A percentile compares a stretch with the other conserved stretches of the same genome.
These are phyloP conservation scores for Pelargonium nanum DNA, from an alignment of 345 rosid genomes.

Conservation along the genomic window DNA sequence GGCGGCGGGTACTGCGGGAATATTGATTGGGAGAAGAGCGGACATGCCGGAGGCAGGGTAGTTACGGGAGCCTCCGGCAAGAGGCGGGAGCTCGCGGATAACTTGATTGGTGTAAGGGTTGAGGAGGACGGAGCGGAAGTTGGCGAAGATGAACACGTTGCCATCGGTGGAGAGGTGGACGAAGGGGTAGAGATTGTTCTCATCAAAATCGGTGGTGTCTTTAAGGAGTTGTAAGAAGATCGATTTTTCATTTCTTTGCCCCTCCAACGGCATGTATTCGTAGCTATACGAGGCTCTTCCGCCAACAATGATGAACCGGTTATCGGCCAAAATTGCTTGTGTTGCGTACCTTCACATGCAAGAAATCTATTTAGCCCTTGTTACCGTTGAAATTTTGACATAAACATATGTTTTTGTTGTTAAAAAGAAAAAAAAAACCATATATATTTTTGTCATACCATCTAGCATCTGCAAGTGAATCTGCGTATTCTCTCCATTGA, in stretches of 20 bases:
- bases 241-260: constrained; percentile 28
- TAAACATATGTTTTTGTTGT: too few relatives aligned
- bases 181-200: constrained; percentile 82
- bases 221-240: constrained; percentile 33
- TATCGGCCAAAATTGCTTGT: constrained; percentile 62
- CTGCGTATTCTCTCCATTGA: constrained; percentile 59
- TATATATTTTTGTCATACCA: too few relatives aligned
- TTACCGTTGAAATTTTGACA: background rate
- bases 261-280: constrained; percentile 63
- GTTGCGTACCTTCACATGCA: constrained; percentile 47
- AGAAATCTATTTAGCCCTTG: background rate
- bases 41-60: constrained; percentile 72
- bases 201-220: constrained; percentile 43
- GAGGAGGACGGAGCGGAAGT: constrained; percentile 58
- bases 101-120: constrained; percentile 33
- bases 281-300: constrained; percentile 62
- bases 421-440: too few relatives aligned
- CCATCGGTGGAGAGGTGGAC: constrained; percentile 74
- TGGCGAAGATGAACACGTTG: constrained; percentile 70
- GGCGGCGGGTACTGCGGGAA: background rate
- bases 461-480: constrained; percentile 55
- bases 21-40: constrained; percentile 41
- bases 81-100: constrained; percentile 52
- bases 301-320: constrained; percentile 65
- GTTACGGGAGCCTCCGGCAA: constrained; percentile 65